A percentile compares a stretch with the other conserved stretches of the same genome.
Conservation (phyloP, 306 rosid species). For the Malus fusca region DNA sequence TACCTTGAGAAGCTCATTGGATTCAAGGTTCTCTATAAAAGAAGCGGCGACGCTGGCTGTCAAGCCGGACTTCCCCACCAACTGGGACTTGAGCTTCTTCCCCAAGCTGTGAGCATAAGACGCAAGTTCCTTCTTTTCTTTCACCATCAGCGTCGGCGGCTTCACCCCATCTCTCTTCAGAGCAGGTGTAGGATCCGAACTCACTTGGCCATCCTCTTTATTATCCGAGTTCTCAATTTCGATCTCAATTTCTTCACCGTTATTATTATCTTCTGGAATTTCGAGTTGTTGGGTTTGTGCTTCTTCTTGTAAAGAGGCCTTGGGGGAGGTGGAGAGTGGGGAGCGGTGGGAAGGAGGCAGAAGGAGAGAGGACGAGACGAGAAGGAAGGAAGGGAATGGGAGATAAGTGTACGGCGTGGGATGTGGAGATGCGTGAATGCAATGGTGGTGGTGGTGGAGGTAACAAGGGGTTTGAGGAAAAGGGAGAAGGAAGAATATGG, state of each 20-base stretch:
- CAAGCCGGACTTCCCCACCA: conserved; percentile 87
- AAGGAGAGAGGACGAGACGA: conserved; percentile 17
- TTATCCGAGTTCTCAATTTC: neutral
- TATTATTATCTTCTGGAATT: neutral
- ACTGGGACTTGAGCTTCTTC: conserved; percentile 75
- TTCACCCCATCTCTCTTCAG: conserved; percentile 43
- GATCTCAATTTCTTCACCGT: neutral
- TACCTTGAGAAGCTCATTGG: conserved; percentile 96
- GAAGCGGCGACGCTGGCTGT: conserved; percentile 60
- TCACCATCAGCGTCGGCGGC: conserved; percentile 53
- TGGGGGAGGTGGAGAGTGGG: neutral
- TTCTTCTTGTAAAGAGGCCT: conserved; percentile 4
- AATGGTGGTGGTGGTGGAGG: conserved; percentile 11
- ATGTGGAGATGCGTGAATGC: conserved; percentile 4
- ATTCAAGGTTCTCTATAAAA: conserved; percentile 76
- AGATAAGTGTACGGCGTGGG: conserved; percentile 10
- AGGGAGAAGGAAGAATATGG: conserved; percentile 21
- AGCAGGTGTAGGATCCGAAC: conserved; percentile 15
- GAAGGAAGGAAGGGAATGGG: neutral
- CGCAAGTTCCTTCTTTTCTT: conserved; percentile 79
- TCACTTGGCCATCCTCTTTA: neutral
- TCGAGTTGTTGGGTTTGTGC: neutral
- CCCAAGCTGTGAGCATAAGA: conserved; percentile 88
- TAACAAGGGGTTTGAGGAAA: conserved; percentile 34
- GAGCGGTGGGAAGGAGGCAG: conserved; percentile 17